Percentiles rank a stretch among this genome's conserved stretches.
These are phyloP conservation scores for Xylaria sp. DNA, from an alignment of 2,329 filamentous ascomycete species.

Conservation along the genomic window DNA sequence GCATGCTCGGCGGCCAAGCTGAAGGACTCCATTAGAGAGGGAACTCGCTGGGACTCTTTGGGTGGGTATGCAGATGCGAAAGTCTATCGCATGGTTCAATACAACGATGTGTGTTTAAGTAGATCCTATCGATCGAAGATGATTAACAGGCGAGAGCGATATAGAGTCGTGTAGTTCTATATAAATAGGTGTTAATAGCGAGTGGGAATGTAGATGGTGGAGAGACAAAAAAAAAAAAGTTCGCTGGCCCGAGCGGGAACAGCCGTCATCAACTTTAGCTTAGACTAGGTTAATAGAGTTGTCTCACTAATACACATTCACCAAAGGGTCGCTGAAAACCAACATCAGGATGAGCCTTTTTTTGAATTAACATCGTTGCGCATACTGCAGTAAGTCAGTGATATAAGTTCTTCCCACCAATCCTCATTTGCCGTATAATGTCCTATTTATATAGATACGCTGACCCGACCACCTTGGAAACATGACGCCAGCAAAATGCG, in stretches of 20 bases:
- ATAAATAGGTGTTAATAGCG: background rate
- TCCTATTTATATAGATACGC: background rate
- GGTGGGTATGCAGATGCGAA: background rate
- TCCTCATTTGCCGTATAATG: conserved; percentile 13
- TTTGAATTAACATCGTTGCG: conserved; percentile 24
- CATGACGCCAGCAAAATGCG: conserved; percentile 33
- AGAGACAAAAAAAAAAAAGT: conserved; percentile 4
- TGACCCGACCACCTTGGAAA: conserved; percentile 20
- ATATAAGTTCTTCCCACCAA: conserved; percentile 13
- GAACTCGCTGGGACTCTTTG: background rate
- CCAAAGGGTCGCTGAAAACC: background rate
- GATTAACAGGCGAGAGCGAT: background rate
- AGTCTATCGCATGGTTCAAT: conserved; percentile 9
- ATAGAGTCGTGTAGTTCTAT: background rate
- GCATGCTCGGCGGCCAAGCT: conserved; percentile 50
- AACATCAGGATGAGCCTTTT: background rate
- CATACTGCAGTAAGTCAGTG: conserved; percentile 1
- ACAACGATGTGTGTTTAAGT: too few relatives aligned
- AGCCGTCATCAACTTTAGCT: conserved; percentile 6
- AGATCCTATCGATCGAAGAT: background rate
- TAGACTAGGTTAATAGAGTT: background rate
- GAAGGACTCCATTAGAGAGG: conserved; percentile 50
- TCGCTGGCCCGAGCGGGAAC: conserved; percentile 16
- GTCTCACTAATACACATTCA: conserved; percentile 4
- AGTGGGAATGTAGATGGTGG: background rate